These are phyloP conservation scores for Apostasia ramifera DNA, from an alignment of 106 monocot genomes.

Conservation along the genomic window DNA sequence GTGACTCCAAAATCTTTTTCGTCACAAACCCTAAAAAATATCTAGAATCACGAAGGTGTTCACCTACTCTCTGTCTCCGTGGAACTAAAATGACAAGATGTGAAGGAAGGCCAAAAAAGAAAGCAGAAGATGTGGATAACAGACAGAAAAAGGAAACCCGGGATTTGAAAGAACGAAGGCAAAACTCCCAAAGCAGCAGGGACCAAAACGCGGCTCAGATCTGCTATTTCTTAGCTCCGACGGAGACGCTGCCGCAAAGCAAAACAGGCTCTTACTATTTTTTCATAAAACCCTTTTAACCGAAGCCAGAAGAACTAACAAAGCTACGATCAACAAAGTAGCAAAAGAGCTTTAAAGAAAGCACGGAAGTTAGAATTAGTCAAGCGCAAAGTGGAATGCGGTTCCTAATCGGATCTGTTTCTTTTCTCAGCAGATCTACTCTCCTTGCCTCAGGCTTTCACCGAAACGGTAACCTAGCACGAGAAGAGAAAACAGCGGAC, in stretches of 20 bases:
- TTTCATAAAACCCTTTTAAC: neutral
- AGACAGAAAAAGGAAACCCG: neutral
- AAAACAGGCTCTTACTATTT: neutral
- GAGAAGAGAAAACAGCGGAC: too few relatives aligned
- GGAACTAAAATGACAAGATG: neutral
- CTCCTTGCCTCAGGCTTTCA: neutral
- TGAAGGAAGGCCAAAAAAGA: neutral
- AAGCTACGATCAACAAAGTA: neutral
- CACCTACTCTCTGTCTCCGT: neutral
- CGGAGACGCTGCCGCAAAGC: neutral
- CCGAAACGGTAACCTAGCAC: neutral
- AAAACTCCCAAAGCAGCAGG: neutral
- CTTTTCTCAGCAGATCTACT: slow-evolving; percentile 10
- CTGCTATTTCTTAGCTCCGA: neutral
- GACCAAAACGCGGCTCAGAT: neutral
- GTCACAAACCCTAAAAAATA: neutral
- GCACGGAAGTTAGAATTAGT: too few relatives aligned
- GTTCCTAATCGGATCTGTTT: neutral
- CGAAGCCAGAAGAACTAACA: neutral
- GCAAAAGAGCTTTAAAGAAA: neutral
- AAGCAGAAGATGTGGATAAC: neutral
- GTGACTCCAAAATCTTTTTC: neutral
- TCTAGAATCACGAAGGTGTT: neutral
- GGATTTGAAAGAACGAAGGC: neutral
- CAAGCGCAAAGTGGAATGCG: neutral